A percentile compares a stretch with the other conserved stretches of the same genome.
Evolutionary conservation across 192 early-diverging fungal species (phyloP).

Genomic region (Podila horticola): DNA sequence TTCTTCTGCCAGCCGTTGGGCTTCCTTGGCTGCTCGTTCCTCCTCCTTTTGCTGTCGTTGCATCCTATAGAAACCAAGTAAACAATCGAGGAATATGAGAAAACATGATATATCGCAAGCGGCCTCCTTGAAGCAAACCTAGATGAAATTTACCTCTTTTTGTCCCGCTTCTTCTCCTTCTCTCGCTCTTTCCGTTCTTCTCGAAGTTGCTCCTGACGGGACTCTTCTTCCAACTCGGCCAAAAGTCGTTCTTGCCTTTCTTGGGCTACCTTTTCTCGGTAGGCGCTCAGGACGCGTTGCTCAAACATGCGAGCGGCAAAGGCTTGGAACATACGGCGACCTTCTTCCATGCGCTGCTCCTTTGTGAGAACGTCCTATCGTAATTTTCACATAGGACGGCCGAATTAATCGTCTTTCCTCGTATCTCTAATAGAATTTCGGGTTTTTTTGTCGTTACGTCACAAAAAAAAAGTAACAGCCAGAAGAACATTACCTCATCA

Average conservation of each 20-base stretch:
- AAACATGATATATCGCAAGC: neutral
- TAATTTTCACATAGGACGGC: neutral
- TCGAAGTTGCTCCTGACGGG: constrained; percentile 69
- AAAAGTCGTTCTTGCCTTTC: constrained; percentile 90
- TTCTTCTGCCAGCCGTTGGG: constrained; percentile 60
- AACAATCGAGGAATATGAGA: neutral
- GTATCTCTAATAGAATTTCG: neutral
- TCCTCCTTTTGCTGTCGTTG: constrained; percentile 78
- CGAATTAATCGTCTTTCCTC: constrained; percentile 3
- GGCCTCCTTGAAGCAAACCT: neutral
- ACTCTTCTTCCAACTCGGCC: constrained; percentile 89
- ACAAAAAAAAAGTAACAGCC: neutral
- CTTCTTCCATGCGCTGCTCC: constrained; percentile 92
- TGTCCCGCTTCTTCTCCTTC: constrained; percentile 79
- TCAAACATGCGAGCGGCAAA: constrained; percentile 98
- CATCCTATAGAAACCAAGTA: constrained; percentile 51
- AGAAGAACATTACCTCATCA: constrained; percentile 56
- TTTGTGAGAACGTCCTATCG: constrained; percentile 78
- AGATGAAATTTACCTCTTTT: constrained; percentile 68
- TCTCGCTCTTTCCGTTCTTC: constrained; percentile 67
- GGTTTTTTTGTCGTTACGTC: neutral
- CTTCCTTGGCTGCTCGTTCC: constrained; percentile 69
- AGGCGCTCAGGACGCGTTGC: constrained; percentile 92
- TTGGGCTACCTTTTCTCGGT: constrained; percentile 92
- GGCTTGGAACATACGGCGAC: constrained; percentile 93